Evolutionary conservation across 2,329 filamentous ascomycete species (phyloP), one percentile per base, ranked within the genome.

Genomic region (Microsporum canis): DNA sequence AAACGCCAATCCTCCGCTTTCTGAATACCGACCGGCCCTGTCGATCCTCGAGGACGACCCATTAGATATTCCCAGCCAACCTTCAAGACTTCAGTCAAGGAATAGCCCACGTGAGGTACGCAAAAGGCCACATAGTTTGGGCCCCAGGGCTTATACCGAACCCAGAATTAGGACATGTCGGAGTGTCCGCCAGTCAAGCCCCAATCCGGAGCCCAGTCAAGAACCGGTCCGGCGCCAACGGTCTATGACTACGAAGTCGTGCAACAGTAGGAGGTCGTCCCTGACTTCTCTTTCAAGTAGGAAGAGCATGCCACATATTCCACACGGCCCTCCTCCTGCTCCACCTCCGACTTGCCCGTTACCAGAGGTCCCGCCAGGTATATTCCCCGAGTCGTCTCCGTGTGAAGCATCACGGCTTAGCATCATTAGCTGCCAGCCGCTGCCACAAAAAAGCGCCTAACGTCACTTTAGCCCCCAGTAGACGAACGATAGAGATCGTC

Each of bases 301-400:
- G 34, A 68, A 63, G 27, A 66, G 66, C 60, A 65, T 66, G 34
- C 64, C 65, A 8, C 65, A 68, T 10, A 56, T 69, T 8, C 61
- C 64, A 8, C 59, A 68, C 34, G 64, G 66, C 5, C 67, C 68
- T 6, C 68, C 68, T 2, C 63, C 65, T 4, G 65, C 67, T 2
- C 68, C 68, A 8, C 68, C 68, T 6, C 68, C 68, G 29, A 62
- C 68, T 55, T 67, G 65, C n/a, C 68, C 68, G 7, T 62, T 70
- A 2, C 68, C 68, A 5, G 63, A 65, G 49, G 62, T 69, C 7
- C 68, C 68, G 14, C 53, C 63, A 14, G 12, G 23, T 53, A 12
- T 33, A 12, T 56, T 53, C 14, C 43, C 64, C 65, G 69, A 75
- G 65, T 75, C 73, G 23, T 69, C 66, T 6, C 68, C 75, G 62